Evolutionary conservation across 257 asterid genomes (phyloP), one percentile per base, ranked within the genome.

Genomic region (Przewalskia tangutica): DNA sequence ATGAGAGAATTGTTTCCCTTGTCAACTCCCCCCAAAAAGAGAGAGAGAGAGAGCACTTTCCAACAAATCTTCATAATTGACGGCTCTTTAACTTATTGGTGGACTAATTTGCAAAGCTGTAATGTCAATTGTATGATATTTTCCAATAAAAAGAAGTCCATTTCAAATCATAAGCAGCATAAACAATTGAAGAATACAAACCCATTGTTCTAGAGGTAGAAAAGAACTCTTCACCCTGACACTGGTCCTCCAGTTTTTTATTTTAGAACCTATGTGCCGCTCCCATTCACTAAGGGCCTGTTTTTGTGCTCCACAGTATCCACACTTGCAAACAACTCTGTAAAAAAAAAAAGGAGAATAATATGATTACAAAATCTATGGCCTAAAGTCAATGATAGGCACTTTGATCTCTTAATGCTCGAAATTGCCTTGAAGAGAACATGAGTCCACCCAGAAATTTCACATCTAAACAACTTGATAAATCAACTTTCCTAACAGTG

Each of bases 261-360:
- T 82, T 89, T 82, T 94, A 68, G 92, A 91, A 63, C 98, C 99
- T 8, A 97, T 94, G 88, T 96, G 99, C 77, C 97, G 87, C 86
- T 90, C 98, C 99, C 99, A 96, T 83, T 93, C 97, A 84, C 93
- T 94, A 76, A 96, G 97, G 79, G 97, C 90, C 91, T 88, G 95
- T 88, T 94, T 96, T 82, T 94, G 93, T 76, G 88, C 86, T 89
- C 98, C 98, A 86, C 99, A 96, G 58, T 81, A 89, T 48, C 98
- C 98, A 83, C 99, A 96, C 89, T 94, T 94, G 93, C 99, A 96
- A 86, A 93, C 95, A 89, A 96, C 99, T 86, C 99, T 96, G 89
- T 84, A 85, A 81, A 54, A 58, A 50, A 56, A 67, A 3, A 66
- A 5, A 73, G 44, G 44, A 48, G 60, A 73, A 46, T 73, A 73